Evolutionary conservation across 176 grass and related monocot species (phyloP), one percentile per base, ranked within the genome.

Genomic region (Carex parvula): DNA sequence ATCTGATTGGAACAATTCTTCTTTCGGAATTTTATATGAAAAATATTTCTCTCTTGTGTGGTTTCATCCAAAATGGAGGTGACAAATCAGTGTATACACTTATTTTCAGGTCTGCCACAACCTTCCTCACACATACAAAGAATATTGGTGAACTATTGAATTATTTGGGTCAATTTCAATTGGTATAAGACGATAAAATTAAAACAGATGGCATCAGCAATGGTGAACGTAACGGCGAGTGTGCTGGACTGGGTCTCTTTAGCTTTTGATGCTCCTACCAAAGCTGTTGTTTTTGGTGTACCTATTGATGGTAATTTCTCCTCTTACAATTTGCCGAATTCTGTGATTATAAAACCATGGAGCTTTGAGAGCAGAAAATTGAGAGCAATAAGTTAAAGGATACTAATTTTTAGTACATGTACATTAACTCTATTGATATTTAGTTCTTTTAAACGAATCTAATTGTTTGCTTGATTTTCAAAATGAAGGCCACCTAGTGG

Each of bases 281-380:
- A 89, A 55, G 92, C 92, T 0, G 95, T 94, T 87, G 86, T 94
- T 80, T 98, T 98, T 21, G 92, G 95, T 16, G 82, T 98, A 79
- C 92, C 90, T 81, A 90, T 98, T 48, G 95, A 98, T 86, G 95
- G 92, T 98, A 74, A 76, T 17, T 48, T 72, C 18, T 32, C 3
- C 48, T 48, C 37, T 76, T 30, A 55, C n/a, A n/a, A 21, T 77
- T 52, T 88, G 81, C 30, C 15, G 41, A 5, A 50, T 72, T 48
- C 17, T 72, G 18, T 70, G 8, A 70, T 39, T 39, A 41, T 50
- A 17, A 21, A 77, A 57, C 22, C 63, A 35, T 3, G 39, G 54
- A 84, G 16, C 7, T n/a, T 37, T 68, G 46, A 30, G 37, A 72
- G 16, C 48, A 20, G 7, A 44, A 46, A 20, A 16, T 66, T 70